phyloP scores from a whole-genome alignment of 345 rosid species.

The Trapa bicornis region DNA sequence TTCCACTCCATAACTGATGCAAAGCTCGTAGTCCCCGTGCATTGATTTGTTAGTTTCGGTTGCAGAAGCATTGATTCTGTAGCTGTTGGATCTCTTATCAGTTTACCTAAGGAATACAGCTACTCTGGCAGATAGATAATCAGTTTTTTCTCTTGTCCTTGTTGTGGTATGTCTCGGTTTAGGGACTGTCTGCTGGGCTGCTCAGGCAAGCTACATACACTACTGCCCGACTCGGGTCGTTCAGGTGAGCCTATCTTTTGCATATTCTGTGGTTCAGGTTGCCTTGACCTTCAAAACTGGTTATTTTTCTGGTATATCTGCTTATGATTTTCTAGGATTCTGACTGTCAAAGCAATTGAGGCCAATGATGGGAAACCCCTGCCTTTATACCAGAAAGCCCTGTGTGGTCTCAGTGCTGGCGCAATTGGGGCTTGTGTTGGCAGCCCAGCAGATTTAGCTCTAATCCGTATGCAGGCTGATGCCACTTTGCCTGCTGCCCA shows the following conservation, averaged over 20 bases:
- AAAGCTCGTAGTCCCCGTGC: background rate
- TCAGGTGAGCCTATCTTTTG: slow-evolving; percentile 44
- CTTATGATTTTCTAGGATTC: slow-evolving; percentile 13
- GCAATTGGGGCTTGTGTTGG: slow-evolving; percentile 91
- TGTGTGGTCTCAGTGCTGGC: slow-evolving; percentile 96
- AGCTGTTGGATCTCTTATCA: background rate
- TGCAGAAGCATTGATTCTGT: background rate
- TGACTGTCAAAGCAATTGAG: slow-evolving; percentile 63
- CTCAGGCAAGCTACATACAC: slow-evolving; percentile 98
- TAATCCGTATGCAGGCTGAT: slow-evolving; percentile 46
- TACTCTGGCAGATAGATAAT: background rate
- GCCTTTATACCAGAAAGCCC: slow-evolving; percentile 87
- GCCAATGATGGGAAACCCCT: slow-evolving; percentile 94
- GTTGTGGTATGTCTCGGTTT: slow-evolving; percentile 9
- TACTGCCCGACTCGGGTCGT: slow-evolving; percentile 94
- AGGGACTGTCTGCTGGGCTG: slow-evolving; percentile 97
- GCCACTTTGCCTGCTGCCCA: slow-evolving; percentile 41
- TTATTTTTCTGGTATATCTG: background rate
- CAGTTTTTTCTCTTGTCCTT: background rate
- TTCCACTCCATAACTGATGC: background rate
- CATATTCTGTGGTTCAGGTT: background rate
- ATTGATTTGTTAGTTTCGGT: background rate
- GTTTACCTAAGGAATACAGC: background rate
- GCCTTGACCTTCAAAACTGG: background rate
- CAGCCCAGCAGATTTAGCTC: slow-evolving; percentile 61